Percentiles rank a stretch among this genome's conserved stretches.
Conservation (phyloP, 2,329 filamentous ascomycete species). For the Penicillium glabrum region DNA sequence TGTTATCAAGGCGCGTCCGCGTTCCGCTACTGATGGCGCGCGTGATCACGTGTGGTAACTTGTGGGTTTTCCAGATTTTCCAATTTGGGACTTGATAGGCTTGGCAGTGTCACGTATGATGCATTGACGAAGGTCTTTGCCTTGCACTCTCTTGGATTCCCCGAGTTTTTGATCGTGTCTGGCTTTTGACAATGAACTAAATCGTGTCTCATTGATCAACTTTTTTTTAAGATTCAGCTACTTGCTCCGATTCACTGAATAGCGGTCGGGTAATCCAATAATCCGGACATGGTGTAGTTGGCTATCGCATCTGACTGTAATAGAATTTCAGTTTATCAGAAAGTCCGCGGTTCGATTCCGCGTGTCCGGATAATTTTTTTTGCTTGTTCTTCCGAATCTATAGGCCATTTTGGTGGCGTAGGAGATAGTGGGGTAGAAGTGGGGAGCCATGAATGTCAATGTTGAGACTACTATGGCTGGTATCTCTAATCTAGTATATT, state of each 20-base stretch:
- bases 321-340: conserved; percentile 1
- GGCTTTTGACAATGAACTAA: neutral
- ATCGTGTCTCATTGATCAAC: neutral
- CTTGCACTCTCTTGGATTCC: neutral
- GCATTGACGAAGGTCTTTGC: neutral
- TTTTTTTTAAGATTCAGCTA: neutral
- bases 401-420: no score
- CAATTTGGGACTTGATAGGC: neutral
- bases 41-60: conserved; percentile 2
- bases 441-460: no score
- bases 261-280: neutral
- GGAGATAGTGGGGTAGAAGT: no score
- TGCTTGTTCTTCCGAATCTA: no score
- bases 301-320: conserved; percentile 4
- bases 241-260: no score
- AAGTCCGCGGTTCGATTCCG: conserved; percentile 5
- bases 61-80: neutral
- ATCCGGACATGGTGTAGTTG: conserved; percentile 3
- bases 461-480: no score
- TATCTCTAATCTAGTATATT: no score
- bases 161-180: neutral
- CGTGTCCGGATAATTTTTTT: conserved; percentile 40
- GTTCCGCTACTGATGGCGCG: neutral
- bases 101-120: neutral
- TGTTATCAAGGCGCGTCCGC: conserved; percentile 4